These are phyloP conservation scores for Micractinium conductrix DNA, from an alignment of 139 green algal species.

Conservation along the genomic window DNA sequence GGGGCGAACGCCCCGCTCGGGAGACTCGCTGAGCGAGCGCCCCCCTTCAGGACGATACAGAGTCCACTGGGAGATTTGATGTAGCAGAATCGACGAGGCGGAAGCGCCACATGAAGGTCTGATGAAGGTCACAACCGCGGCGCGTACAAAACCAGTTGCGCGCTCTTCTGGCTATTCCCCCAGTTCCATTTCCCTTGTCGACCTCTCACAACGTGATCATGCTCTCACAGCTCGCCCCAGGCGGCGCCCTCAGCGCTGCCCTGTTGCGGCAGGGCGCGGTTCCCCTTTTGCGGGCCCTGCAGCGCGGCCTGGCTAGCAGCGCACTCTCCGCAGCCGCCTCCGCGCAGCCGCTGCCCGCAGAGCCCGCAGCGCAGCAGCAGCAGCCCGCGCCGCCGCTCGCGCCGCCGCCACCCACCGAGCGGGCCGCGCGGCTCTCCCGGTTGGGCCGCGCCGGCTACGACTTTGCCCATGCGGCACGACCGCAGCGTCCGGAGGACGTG, in stretches of 20 bases:
- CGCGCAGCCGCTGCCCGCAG: not conserved
- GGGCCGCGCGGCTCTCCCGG: not conserved
- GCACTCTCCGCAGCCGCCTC: not conserved
- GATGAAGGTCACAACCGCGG: too few relatives aligned
- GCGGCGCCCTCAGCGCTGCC: not conserved
- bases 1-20: too few relatives aligned
- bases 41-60: too few relatives aligned
- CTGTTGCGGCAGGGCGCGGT: not conserved
- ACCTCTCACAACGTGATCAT: not conserved
- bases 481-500: conserved; percentile 9
- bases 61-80: too few relatives aligned
- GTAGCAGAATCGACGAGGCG: too few relatives aligned
- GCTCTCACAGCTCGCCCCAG: not conserved
- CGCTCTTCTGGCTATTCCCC: too few relatives aligned
- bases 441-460: not conserved
- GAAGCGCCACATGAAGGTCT: too few relatives aligned
- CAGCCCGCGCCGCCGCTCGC: not conserved
- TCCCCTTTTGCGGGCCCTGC: not conserved
- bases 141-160: too few relatives aligned
- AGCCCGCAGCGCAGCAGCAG: not conserved
- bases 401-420: not conserved
- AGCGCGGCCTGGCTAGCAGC: not conserved
- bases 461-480: not conserved
- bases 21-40: too few relatives aligned
- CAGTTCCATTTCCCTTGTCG: too few relatives aligned